Base-by-base conservation (phyloP, 1,284 basidiomycete species). In the Cystobasidium pallidum region DNA sequence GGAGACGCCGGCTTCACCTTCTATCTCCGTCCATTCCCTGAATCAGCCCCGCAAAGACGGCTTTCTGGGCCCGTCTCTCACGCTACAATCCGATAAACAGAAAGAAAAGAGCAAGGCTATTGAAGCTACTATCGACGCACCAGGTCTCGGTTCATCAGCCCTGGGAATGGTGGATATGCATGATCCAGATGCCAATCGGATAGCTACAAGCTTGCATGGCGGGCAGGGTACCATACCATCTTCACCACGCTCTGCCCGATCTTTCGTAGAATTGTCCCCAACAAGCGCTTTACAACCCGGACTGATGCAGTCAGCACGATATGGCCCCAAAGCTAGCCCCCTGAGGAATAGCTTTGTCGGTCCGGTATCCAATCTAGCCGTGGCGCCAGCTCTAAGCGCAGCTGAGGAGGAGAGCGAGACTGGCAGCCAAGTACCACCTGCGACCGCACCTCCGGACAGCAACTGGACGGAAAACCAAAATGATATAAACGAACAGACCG, bases 271-370 rank as follows among this genome's bases (percentile, higher is more conserved):
- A 11, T 32, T 34, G 24, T 26, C 62, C 10, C 7, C 45, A 24
- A 21, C 7, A 51, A 36, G 15, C 10, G 45, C 32, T 3, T 15
- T 43, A 30, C 62, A 36, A 21, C 43, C 45, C 39, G 62, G 36
- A 7, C 11, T 24, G 0, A 26, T 65, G 3, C 45, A 58, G 7
- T 3, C 54, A 57, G 43, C 39, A 41, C 17, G 36, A 41, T 55
- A 57, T 10, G 39, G 36, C 26, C 54, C 66, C 13, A 67, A 52
- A 41, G 41, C 58, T 34, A 70, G 67, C 52, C 67, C 58, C 10
- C 45, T 70, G 1, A 30, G 67, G 21, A 70, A 70, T 54, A 70
- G 67, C 67, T 70, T 61, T 30, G 34, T 45, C 11, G 67, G 67
- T 11, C 39, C 62, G 10, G 41, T 51, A 3, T 24, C 43, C 26